These are phyloP conservation scores for Fusarium dlaminii DNA, from an alignment of 2,329 filamentous ascomycete genomes.

Conservation along the genomic window DNA sequence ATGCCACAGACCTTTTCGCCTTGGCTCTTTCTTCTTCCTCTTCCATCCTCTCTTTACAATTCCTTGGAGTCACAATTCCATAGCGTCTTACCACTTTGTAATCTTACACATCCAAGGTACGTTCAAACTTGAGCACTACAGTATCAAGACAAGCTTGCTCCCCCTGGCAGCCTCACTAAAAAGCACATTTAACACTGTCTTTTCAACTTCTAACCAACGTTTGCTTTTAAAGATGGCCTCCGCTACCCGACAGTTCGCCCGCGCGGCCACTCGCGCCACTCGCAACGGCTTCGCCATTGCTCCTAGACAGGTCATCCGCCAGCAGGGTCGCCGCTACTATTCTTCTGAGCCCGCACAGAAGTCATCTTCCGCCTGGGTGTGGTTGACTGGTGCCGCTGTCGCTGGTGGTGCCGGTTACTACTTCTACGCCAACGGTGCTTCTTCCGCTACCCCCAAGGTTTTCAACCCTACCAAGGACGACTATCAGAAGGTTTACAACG, in stretches of 20 bases:
- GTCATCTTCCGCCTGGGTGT: conserved; percentile 61
- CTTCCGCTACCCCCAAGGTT: conserved; percentile 61
- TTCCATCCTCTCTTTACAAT: conserved; percentile 10
- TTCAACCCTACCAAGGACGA: conserved; percentile 83
- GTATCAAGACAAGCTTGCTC: background rate
- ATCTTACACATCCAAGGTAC: conserved; percentile 31
- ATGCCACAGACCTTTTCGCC: conserved; percentile 4
- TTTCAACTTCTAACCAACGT: conserved; percentile 11
- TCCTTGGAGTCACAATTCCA: conserved; percentile 6
- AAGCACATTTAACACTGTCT: background rate
- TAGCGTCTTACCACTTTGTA: conserved; percentile 13
- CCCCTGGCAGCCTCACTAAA: background rate
- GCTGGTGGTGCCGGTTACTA: conserved; percentile 73
- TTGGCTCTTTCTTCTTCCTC: background rate
- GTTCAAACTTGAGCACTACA: background rate
- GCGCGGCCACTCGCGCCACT: conserved; percentile 65
- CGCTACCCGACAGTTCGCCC: conserved; percentile 64
- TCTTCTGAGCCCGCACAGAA: conserved; percentile 72
- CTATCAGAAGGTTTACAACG: conserved; percentile 95
- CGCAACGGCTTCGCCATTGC: conserved; percentile 68
- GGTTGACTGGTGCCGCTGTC: conserved; percentile 66
- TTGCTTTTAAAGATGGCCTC: conserved; percentile 47
- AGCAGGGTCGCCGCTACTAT: conserved; percentile 81
- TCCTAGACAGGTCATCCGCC: conserved; percentile 75
- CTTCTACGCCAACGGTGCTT: conserved; percentile 68